A percentile compares a stretch with the other conserved stretches of the same genome.
These are phyloP conservation scores for Bolboschoenus planiculmis DNA, from an alignment of 176 grass and related monocot species.

Conservation along the genomic window DNA sequence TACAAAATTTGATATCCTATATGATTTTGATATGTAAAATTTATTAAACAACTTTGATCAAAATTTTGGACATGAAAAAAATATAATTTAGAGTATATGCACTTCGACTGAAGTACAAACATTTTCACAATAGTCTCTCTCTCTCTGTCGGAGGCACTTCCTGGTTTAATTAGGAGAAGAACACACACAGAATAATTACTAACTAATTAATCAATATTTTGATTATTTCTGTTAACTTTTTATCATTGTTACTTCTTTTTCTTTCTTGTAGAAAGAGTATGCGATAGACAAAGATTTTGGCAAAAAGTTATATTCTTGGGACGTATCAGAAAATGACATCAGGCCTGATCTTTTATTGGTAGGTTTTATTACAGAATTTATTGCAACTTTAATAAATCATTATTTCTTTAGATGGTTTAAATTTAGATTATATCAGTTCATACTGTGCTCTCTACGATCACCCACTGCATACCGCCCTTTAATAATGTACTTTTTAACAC, in stretches of 20 bases:
- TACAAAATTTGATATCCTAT: too few species aligned
- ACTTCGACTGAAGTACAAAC: too few species aligned
- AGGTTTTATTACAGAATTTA: neutral
- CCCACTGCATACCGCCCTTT: neutral
- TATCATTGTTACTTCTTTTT: neutral
- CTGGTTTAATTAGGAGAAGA: neutral
- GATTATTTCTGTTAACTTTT: neutral
- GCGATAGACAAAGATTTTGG: slow-evolving; percentile 40
- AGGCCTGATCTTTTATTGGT: slow-evolving; percentile 47
- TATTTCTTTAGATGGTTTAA: neutral
- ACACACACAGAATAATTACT: neutral
- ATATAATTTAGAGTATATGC: too few species aligned
- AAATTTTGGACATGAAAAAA: too few species aligned
- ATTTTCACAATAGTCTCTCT: too few species aligned
- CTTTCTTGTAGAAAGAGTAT: slow-evolving; percentile 41
- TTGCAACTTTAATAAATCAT: neutral
- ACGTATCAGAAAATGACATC: slow-evolving; percentile 25
- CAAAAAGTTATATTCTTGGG: slow-evolving; percentile 21
- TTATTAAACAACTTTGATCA: too few species aligned
- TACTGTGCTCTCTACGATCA: neutral
- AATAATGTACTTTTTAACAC: neutral
- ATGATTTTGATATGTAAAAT: too few species aligned
- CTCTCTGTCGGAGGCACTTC: too few species aligned
- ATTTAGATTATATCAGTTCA: neutral
- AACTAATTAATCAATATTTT: neutral